Evolutionary conservation across 2,329 filamentous ascomycete genomes (phyloP).

Genomic region (Zelopaecilomyces penicillatus): DNA sequence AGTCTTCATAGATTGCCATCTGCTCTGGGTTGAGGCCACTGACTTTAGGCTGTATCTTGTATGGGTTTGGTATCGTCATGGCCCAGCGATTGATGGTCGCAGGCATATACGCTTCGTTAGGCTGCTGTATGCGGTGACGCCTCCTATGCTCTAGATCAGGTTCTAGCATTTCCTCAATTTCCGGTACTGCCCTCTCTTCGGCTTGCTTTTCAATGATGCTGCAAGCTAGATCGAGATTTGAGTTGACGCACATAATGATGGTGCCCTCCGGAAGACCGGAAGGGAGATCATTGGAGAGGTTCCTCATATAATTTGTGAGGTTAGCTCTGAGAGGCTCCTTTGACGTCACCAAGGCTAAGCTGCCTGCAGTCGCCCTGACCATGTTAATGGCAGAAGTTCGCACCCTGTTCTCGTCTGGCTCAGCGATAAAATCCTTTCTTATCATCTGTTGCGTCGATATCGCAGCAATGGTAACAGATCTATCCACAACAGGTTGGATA

Average conservation of each 20-base stretch:
- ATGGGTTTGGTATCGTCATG: slow-evolving; percentile 87
- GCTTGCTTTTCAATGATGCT: slow-evolving; percentile 92
- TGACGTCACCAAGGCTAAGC: slow-evolving; percentile 91
- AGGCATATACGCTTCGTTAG: slow-evolving; percentile 79
- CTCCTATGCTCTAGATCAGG: slow-evolving; percentile 69
- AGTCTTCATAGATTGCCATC: slow-evolving; percentile 93
- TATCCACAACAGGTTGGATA: slow-evolving; percentile 92
- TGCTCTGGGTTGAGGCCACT: slow-evolving; percentile 81
- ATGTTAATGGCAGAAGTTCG: slow-evolving; percentile 83
- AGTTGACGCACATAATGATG: slow-evolving; percentile 97
- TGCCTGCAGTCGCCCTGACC: slow-evolving; percentile 90
- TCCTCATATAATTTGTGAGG: slow-evolving; percentile 92
- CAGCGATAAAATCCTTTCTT: slow-evolving; percentile 91
- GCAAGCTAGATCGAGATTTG: slow-evolving; percentile 89
- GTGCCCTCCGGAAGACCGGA: slow-evolving; percentile 86
- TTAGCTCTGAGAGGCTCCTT: slow-evolving; percentile 95
- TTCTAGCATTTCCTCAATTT: slow-evolving; percentile 92
- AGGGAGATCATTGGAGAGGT: slow-evolving; percentile 57
- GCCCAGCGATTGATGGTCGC: slow-evolving; percentile 80
- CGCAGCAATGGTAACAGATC: slow-evolving; percentile 94
- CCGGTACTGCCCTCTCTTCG: slow-evolving; percentile 82
- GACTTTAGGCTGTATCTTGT: slow-evolving; percentile 65
- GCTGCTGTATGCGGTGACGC: slow-evolving; percentile 63
- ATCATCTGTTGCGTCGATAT: slow-evolving; percentile 95
- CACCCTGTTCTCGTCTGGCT: slow-evolving; percentile 80